A percentile compares a stretch with the other conserved stretches of the same genome.
Conservation (phyloP, 768 basidiomycete species). For the Podaxis carcinomalis region DNA sequence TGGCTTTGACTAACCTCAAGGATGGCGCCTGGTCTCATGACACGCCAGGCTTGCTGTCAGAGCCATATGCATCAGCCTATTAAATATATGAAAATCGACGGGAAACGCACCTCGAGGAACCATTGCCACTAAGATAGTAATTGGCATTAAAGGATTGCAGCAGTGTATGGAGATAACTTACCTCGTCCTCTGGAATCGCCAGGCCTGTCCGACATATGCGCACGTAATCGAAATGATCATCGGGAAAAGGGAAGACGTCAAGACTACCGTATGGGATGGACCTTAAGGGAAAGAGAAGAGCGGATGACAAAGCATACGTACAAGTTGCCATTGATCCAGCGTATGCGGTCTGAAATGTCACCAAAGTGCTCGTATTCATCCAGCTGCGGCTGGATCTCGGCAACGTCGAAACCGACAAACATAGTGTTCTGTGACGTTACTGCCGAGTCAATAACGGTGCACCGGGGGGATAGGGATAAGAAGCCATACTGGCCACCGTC, state of each 20-base stretch:
- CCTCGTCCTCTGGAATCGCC: constrained; percentile 71
- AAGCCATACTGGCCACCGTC: constrained; percentile 54
- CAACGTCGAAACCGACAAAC: constrained; percentile 59
- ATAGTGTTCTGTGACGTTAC: constrained; percentile 36
- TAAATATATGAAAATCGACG: constrained; percentile 1
- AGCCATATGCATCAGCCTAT: constrained; percentile 14
- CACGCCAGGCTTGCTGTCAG: constrained; percentile 59
- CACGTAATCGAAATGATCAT: constrained; percentile 60
- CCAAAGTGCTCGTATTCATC: constrained; percentile 29
- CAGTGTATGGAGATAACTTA: constrained; percentile 12
- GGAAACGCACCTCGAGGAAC: constrained; percentile 52
- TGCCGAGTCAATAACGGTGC: neutral
- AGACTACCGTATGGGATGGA: constrained; percentile 35
- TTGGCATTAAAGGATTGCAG: neutral
- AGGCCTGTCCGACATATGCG: constrained; percentile 61
- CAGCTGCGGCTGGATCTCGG: constrained; percentile 49
- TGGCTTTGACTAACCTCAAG: constrained; percentile 48
- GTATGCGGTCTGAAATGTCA: constrained; percentile 44
- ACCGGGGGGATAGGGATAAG: neutral
- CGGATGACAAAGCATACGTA: constrained; percentile 33
- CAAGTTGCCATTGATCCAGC: constrained; percentile 71
- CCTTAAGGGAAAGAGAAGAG: neutral
- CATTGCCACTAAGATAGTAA: constrained; percentile 48
- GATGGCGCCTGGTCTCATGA: constrained; percentile 57
- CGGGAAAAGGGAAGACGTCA: constrained; percentile 57